Conservation (phyloP, 345 rosid genomes). For the Eucalyptus microcorys region DNA sequence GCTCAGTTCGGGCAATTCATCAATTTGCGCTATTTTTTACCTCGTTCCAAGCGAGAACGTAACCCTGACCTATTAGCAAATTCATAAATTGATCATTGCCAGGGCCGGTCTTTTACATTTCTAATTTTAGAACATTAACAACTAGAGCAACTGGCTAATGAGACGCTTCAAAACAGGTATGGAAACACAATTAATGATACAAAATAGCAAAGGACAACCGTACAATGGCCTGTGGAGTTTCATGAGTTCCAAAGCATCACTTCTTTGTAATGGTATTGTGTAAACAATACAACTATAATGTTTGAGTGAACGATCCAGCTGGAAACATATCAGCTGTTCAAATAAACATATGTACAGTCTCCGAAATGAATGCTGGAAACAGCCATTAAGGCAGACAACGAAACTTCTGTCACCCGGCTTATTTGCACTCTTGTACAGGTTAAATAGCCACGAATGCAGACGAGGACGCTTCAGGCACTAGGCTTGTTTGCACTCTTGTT, state of each 20-base stretch:
- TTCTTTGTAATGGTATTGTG: neutral
- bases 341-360: conserved; percentile 1
- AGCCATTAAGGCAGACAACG: neutral
- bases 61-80: neutral
- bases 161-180: neutral
- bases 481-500: conserved; percentile 36
- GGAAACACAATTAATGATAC: neutral
- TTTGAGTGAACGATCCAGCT: neutral
- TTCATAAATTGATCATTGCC: neutral
- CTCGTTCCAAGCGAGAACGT: neutral
- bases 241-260: neutral
- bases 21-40: neutral
- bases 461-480: neutral
- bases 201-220: neutral
- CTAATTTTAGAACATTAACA: neutral
- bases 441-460: neutral
- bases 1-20: neutral
- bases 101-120: neutral
- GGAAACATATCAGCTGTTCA: neutral
- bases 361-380: neutral
- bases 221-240: neutral
- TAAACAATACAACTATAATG: neutral
- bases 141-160: neutral
- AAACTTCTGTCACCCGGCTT: neutral
- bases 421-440: neutral